Conservation (phyloP, 495 filamentous ascomycete species). For the Penicillium ochrochloron region DNA sequence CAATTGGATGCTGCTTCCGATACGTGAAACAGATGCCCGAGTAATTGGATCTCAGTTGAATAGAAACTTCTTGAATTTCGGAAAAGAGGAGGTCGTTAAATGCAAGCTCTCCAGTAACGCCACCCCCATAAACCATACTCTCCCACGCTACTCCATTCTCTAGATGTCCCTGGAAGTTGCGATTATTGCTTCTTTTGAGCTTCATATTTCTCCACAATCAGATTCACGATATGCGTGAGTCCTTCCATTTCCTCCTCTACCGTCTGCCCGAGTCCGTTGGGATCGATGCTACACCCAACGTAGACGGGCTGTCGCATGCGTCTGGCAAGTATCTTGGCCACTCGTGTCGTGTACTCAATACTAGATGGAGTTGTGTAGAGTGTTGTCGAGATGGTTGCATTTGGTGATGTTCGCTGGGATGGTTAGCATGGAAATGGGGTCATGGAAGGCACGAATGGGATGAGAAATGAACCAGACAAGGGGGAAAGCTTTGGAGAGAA, state of each 20-base stretch:
- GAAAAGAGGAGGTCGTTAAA: not conserved
- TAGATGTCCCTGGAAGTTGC: constrained; percentile 7
- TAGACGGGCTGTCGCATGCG: constrained; percentile 74
- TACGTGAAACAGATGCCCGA: not conserved
- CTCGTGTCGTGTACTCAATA: constrained; percentile 81
- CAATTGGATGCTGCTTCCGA: not conserved
- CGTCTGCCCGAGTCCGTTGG: constrained; percentile 67
- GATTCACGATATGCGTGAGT: constrained; percentile 70
- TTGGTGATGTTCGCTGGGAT: constrained; percentile 41
- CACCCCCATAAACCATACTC: not conserved
- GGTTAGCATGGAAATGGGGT: constrained; percentile 10
- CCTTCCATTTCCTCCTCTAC: constrained; percentile 97
- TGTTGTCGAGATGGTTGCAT: constrained; percentile 67
- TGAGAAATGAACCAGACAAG: not conserved
- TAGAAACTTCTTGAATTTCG: not conserved
- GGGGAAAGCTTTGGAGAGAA: not conserved
- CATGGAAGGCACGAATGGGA: not conserved
- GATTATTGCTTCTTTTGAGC: constrained; percentile 19
- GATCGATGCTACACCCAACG: constrained; percentile 72
- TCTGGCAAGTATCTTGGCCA: constrained; percentile 80
- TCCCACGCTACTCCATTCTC: not conserved
- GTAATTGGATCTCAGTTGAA: not conserved
- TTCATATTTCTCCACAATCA: constrained; percentile 53
- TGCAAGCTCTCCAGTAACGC: not conserved
- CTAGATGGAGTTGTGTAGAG: constrained; percentile 75